Percentiles rank a stretch among this genome's conserved stretches.
These are phyloP conservation scores for Mucor lusitanicus DNA, from an alignment of 371 early-diverging fungal genomes.

Conservation along the genomic window DNA sequence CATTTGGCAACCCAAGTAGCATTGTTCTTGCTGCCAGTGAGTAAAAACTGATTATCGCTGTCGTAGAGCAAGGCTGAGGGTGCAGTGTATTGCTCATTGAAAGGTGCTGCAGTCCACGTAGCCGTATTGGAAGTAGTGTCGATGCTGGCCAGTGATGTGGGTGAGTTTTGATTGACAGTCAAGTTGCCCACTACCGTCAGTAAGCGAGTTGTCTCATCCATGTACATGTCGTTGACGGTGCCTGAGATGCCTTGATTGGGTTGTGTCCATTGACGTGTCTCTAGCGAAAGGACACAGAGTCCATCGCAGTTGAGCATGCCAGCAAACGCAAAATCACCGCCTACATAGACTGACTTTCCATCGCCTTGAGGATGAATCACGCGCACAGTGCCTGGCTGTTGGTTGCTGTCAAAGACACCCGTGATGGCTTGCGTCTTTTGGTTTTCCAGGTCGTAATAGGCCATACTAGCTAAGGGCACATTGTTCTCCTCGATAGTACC, in stretches of 20 bases:
- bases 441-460: conserved; percentile 27
- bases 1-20: conserved; percentile 3
- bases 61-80: conserved; percentile 1
- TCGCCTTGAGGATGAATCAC: conserved; percentile 42
- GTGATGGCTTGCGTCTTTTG: conserved; percentile 15
- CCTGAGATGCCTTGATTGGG: conserved; percentile 21
- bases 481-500: conserved; percentile 8
- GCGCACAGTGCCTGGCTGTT: conserved; percentile 35
- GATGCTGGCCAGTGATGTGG: conserved; percentile 1
- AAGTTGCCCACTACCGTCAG: conserved; percentile 43
- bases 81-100: neutral
- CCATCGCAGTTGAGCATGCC: conserved; percentile 36
- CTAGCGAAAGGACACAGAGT: conserved; percentile 41
- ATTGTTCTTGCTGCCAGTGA: conserved; percentile 4
- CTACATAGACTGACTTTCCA: conserved; percentile 46
- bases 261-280: conserved; percentile 38
- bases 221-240: conserved; percentile 9
- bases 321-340: conserved; percentile 52
- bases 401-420: conserved; percentile 26
- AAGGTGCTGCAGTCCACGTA: neutral
- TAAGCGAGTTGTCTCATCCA: neutral
- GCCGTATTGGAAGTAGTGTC: neutral
- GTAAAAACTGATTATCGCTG: conserved; percentile 7
- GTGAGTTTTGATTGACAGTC: neutral
- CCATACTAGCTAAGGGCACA: conserved; percentile 25